These are phyloP conservation scores for Lactarius evosmus DNA, from an alignment of 768 basidiomycete species.

Conservation along the genomic window DNA sequence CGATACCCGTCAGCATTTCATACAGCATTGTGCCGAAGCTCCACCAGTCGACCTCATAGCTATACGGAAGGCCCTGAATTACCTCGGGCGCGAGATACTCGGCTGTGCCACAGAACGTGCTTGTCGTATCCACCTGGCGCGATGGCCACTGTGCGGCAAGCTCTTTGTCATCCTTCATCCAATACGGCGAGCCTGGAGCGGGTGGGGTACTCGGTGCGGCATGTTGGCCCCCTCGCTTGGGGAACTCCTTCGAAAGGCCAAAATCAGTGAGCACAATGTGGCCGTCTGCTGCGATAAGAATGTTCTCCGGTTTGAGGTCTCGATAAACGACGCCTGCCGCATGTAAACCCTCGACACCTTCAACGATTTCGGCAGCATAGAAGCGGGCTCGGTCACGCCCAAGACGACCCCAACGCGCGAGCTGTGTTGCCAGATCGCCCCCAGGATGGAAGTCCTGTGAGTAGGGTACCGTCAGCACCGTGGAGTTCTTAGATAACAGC, in stretches of 20 bases:
- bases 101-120: constrained; percentile 93
- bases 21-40: constrained; percentile 96
- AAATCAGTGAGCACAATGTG: constrained; percentile 98
- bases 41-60: constrained; percentile 98
- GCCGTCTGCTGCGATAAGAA: constrained; percentile 89
- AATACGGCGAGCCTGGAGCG: constrained; percentile 56
- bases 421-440: constrained; percentile 95
- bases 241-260: constrained; percentile 90
- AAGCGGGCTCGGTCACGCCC: constrained; percentile 94
- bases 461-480: constrained; percentile 6
- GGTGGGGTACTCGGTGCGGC: constrained; percentile 50
- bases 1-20: constrained; percentile 95
- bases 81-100: constrained; percentile 97
- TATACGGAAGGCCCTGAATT: constrained; percentile 84
- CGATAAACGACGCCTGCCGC: constrained; percentile 95
- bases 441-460: constrained; percentile 88
- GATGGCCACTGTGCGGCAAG: constrained; percentile 54
- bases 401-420: constrained; percentile 91
- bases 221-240: constrained; percentile 41
- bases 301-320: constrained; percentile 95
- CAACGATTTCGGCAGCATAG: constrained; percentile 96
- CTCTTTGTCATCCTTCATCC: constrained; percentile 71
- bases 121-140: constrained; percentile 61
- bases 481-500: background rate
- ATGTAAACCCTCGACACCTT: constrained; percentile 93